phyloP scores from a whole-genome alignment of 176 grass and related monocot species.

The Tillandsia leiboldiana region DNA sequence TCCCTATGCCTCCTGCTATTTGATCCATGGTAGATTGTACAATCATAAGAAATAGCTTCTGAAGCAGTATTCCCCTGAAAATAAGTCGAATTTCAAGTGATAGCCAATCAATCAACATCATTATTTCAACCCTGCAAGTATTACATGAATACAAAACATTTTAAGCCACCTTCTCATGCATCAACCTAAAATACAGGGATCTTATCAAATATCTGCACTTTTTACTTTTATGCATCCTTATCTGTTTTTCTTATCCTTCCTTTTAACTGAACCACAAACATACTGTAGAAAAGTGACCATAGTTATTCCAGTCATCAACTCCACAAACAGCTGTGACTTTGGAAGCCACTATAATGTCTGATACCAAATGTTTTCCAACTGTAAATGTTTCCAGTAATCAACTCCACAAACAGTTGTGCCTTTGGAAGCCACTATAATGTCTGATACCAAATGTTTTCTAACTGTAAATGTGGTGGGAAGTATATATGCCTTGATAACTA shows the following conservation, averaged over 20 bases:
- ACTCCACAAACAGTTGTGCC: not conserved
- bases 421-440: not conserved
- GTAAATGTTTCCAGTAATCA: not conserved
- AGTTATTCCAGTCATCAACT: not conserved
- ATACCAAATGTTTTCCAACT: not conserved
- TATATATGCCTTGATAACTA: no score
- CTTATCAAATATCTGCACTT: no score
- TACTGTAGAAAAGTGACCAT: not conserved
- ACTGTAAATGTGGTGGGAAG: not conserved
- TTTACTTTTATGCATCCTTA: no score
- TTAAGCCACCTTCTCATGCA: not conserved
- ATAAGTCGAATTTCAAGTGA: constrained; percentile 3
- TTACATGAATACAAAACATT: not conserved
- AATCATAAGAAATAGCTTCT: constrained; percentile 9
- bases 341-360: not conserved
- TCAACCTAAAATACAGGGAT: not conserved
- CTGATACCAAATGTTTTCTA: not conserved
- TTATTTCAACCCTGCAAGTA: not conserved
- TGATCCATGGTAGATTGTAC: constrained; percentile 21
- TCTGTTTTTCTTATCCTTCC: not conserved
- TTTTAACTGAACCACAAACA: not conserved
- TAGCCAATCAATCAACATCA: constrained; percentile 10
- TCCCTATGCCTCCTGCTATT: constrained; percentile 11
- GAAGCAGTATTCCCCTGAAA: constrained; percentile 29
- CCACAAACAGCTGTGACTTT: not conserved